Conservation (phyloP, 192 early-diverging fungal species). For the Dispira parvispora region DNA sequence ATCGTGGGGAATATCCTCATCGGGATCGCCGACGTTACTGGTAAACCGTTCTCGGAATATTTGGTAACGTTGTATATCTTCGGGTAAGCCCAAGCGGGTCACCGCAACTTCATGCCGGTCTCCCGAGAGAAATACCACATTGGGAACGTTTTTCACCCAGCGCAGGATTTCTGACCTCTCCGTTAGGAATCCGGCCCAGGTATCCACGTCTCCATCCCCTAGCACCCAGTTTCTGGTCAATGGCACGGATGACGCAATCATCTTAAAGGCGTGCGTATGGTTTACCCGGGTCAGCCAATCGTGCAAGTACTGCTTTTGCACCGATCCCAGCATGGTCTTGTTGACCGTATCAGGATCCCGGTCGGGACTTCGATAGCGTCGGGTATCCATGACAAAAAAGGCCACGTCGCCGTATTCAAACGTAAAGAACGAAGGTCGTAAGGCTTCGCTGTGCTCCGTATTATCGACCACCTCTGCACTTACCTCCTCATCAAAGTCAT, state of each 20-base stretch:
- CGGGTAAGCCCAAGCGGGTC: constrained; percentile 11
- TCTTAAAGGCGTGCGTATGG: constrained; percentile 29
- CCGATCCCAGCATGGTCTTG: constrained; percentile 7
- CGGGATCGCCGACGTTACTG: not conserved
- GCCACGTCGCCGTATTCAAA: not conserved
- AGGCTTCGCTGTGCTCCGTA: not conserved
- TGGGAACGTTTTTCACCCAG: constrained; percentile 20
- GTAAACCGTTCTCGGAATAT: not conserved
- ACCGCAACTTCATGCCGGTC: constrained; percentile 34
- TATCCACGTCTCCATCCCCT: constrained; percentile 24
- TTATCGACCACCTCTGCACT: not conserved
- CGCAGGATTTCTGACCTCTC: constrained; percentile 27
- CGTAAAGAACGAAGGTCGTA: not conserved
- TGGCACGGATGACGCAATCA: constrained; percentile 28
- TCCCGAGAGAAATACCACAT: constrained; percentile 27
- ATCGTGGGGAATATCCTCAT: not conserved
- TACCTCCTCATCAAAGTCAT: not conserved
- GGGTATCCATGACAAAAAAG: constrained; percentile 3
- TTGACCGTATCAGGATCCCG: not conserved
- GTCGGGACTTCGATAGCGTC: not conserved
- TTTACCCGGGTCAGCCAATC: constrained; percentile 25
- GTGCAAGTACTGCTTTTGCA: constrained; percentile 22
- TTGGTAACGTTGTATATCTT: not conserved
- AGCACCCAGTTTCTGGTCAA: constrained; percentile 26
- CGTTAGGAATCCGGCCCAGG: constrained; percentile 28